A percentile compares a stretch with the other conserved stretches of the same genome.
Conservation (phyloP, 371 early-diverging fungal species). For the Polyrhizophydium stewartii region DNA sequence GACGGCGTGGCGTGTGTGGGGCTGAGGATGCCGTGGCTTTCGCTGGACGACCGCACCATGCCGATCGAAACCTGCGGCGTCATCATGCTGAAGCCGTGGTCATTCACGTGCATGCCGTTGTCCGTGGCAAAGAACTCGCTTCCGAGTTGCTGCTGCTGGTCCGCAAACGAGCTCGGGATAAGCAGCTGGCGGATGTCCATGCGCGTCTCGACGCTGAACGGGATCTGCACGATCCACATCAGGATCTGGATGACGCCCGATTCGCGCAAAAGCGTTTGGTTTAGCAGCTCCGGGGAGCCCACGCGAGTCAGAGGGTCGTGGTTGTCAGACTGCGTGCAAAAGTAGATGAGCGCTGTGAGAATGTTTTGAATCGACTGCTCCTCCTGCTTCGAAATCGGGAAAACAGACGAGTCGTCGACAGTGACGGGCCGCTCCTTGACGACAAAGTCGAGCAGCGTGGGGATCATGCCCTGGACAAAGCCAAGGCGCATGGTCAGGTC, state of each 20-base stretch:
- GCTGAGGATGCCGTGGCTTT: too few relatives aligned
- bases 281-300: constrained; percentile 38
- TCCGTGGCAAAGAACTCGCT: background rate
- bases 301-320: constrained; percentile 34
- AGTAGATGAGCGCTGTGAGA: constrained; percentile 37
- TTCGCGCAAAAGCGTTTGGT: constrained; percentile 50
- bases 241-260: constrained; percentile 43
- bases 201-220: constrained; percentile 38
- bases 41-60: too few relatives aligned
- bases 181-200: constrained; percentile 14
- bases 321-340: constrained; percentile 45
- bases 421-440: background rate
- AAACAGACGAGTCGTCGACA: background rate
- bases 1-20: too few relatives aligned
- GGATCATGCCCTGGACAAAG: background rate
- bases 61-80: too few relatives aligned
- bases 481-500: background rate
- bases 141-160: background rate
- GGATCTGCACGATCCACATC: constrained; percentile 38
- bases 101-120: background rate
- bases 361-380: background rate
- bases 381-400: background rate
- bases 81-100: constrained; percentile 1
- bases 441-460: background rate
- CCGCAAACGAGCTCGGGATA: background rate